These are phyloP conservation scores for Fremontodendron californicum DNA, from an alignment of 345 rosid species.

Conservation along the genomic window DNA sequence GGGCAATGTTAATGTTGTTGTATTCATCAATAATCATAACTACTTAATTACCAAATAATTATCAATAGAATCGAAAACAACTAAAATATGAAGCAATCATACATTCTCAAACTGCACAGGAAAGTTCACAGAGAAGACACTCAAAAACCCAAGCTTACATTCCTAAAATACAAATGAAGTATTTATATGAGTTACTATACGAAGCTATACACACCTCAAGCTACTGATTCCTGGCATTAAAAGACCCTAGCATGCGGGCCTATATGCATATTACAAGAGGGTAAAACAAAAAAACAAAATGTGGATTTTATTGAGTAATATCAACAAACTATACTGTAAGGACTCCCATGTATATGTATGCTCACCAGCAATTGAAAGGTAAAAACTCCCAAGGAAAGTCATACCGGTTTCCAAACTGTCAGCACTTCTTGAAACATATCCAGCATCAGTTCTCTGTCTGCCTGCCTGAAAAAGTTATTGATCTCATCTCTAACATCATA, in stretches of 20 bases:
- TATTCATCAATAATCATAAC: not conserved
- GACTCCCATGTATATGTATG: not conserved
- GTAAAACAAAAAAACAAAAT: not conserved
- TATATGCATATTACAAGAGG: not conserved
- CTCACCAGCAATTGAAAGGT: not conserved
- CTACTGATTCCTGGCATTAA: not conserved
- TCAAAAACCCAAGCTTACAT: not conserved
- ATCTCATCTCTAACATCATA: slow-evolving; percentile 79
- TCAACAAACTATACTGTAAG: not conserved
- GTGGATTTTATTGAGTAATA: not conserved
- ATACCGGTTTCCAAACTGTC: slow-evolving; percentile 68
- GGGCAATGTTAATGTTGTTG: not conserved
- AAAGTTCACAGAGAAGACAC: not conserved
- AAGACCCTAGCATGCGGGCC: not conserved
- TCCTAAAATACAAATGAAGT: not conserved
- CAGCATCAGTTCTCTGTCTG: slow-evolving; percentile 73
- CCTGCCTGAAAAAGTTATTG: slow-evolving; percentile 65
- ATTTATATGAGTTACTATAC: slow-evolving; percentile 3
- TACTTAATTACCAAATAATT: not conserved
- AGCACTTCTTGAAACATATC: slow-evolving; percentile 95
- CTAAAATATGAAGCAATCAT: not conserved
- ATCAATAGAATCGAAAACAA: not conserved
- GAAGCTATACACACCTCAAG: not conserved
- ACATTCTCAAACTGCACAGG: not conserved
- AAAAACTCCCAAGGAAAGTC: not conserved